These are phyloP conservation scores for Colletotrichum lentis DNA, from an alignment of 2,329 filamentous ascomycete genomes.

Conservation along the genomic window DNA sequence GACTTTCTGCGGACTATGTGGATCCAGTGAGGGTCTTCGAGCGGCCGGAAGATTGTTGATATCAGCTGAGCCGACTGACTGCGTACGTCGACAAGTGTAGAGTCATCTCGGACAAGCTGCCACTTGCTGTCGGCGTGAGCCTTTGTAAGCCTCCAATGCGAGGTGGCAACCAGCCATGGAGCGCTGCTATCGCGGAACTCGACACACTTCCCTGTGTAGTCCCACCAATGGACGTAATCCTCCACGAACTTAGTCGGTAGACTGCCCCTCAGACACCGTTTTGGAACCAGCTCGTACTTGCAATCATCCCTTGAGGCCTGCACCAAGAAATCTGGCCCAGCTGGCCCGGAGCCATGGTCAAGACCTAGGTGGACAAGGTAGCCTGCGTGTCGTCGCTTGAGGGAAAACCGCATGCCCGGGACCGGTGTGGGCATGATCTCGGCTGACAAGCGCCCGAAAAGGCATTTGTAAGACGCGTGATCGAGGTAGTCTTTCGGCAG, in stretches of 20 bases:
- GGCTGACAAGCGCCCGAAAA: slow-evolving; percentile 55
- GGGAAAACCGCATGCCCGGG: slow-evolving; percentile 53
- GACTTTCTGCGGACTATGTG: background rate
- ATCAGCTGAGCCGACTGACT: background rate
- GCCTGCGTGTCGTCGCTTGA: slow-evolving; percentile 44
- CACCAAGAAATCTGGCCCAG: background rate
- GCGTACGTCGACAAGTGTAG: background rate
- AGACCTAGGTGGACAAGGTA: slow-evolving; percentile 43
- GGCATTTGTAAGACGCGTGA: slow-evolving; percentile 49
- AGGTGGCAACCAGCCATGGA: slow-evolving; percentile 42
- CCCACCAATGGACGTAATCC: slow-evolving; percentile 58
- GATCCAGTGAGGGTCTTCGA: slow-evolving; percentile 9
- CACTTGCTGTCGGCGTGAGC: background rate
- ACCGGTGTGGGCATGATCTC: slow-evolving; percentile 54
- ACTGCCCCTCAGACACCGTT: background rate
- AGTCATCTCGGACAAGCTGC: background rate
- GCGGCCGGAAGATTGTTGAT: background rate
- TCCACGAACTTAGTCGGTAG: slow-evolving; percentile 51
- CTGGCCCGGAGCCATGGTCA: background rate
- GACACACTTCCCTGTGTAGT: slow-evolving; percentile 42
- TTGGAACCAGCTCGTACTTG: slow-evolving; percentile 2
- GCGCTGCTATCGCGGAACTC: slow-evolving; percentile 45
- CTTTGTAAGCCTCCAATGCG: slow-evolving; percentile 1
- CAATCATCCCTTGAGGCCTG: background rate
- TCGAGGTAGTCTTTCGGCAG: slow-evolving; percentile 56